Conservation (phyloP, 2,329 filamentous ascomycete genomes). For the Septoria petroselini region DNA sequence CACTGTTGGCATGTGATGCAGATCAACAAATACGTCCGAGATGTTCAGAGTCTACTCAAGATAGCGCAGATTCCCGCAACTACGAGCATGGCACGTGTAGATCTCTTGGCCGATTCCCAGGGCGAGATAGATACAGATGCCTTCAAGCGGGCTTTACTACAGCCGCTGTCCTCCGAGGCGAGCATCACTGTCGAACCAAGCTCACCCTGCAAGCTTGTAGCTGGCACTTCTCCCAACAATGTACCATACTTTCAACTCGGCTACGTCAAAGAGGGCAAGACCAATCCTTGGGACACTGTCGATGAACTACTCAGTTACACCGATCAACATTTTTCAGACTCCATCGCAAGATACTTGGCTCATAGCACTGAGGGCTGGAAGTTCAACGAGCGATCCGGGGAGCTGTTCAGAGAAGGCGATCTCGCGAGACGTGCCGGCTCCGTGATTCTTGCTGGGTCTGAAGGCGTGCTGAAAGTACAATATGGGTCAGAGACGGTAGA, state of each 20-base stretch:
- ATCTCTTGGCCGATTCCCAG: not conserved
- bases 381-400: not conserved
- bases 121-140: not conserved
- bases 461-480: not conserved
- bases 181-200: conserved; percentile 1
- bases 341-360: not conserved
- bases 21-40: not conserved
- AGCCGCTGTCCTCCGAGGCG: conserved; percentile 1
- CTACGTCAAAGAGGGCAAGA: not conserved
- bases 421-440: not conserved
- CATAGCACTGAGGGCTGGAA: not conserved
- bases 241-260: not conserved
- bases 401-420: not conserved
- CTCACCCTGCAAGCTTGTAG: not conserved
- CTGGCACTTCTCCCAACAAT: not conserved
- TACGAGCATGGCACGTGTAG: not conserved
- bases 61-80: not conserved
- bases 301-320: not conserved
- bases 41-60: not conserved
- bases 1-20: conserved; percentile 4
- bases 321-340: not conserved
- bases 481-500: not conserved
- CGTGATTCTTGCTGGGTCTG: not conserved
- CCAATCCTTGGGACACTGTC: not conserved
- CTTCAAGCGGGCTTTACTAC: not conserved